Evolutionary conservation across 495 filamentous ascomycete genomes (phyloP).

Genomic region (Aspergillus cristatus): DNA sequence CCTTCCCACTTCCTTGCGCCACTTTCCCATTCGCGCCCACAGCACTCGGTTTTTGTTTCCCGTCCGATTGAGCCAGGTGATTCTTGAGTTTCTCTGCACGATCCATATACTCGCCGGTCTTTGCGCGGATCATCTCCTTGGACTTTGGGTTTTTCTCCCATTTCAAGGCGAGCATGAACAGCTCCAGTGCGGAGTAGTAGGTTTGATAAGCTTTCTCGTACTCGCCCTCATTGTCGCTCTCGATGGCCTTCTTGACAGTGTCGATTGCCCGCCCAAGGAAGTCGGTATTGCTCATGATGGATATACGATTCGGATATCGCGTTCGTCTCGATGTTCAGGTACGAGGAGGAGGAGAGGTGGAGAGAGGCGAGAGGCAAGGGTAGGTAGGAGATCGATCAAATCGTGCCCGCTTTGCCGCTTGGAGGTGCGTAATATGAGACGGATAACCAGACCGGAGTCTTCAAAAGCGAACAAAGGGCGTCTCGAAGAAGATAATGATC

Average conservation of each 20-base stretch:
- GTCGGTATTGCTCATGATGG: conserved; percentile 88
- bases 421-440: conserved; percentile 7
- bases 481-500: background rate
- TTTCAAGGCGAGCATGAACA: conserved; percentile 94
- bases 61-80: conserved; percentile 69
- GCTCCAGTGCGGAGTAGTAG: conserved; percentile 88
- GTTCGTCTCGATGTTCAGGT: background rate
- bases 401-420: background rate
- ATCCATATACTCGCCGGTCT: conserved; percentile 94
- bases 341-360: conserved; percentile 8
- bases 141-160: conserved; percentile 97
- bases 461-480: background rate
- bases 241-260: conserved; percentile 92
- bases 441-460: background rate
- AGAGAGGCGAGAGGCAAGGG: conserved; percentile 13
- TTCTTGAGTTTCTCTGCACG: conserved; percentile 94
- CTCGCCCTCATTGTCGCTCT: conserved; percentile 86
- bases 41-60: conserved; percentile 67
- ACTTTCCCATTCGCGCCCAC: conserved; percentile 81
- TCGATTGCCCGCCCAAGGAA: conserved; percentile 94
- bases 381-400: conserved; percentile 8
- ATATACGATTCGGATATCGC: background rate
- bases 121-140: conserved; percentile 92
- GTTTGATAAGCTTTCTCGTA: conserved; percentile 93
- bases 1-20: conserved; percentile 58